Evolutionary conservation across 2,329 filamentous ascomycete genomes (phyloP).

Genomic region (Neofusicoccum sp.): DNA sequence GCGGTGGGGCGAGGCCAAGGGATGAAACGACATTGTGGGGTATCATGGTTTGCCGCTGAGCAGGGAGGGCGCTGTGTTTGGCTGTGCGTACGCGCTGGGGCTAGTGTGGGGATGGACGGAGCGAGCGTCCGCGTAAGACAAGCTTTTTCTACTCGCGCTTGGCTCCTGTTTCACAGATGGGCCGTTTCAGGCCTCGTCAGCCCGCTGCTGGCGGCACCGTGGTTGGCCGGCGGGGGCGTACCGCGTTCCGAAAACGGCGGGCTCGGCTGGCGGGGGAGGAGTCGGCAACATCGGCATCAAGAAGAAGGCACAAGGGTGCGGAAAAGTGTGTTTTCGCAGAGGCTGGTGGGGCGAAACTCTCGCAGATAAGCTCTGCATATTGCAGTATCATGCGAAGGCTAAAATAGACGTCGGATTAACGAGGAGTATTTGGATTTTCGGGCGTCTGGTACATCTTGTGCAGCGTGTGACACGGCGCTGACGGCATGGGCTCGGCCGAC

Average conservation of each 20-base stretch:
- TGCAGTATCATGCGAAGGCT: not conserved
- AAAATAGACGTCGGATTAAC: not conserved
- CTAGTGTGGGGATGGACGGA: not conserved
- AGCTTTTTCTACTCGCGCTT: not conserved
- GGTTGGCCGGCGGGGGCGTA: not conserved
- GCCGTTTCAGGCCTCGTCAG: not conserved
- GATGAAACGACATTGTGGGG: not conserved
- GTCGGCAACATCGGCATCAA: not conserved
- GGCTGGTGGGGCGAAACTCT: not conserved
- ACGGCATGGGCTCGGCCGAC: too few relatives aligned
- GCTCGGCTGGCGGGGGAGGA: not conserved
- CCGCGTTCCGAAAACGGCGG: slow-evolving; percentile 1
- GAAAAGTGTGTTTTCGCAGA: not conserved
- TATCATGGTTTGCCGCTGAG: not conserved
- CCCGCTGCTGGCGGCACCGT: not conserved
- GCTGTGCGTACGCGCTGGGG: not conserved
- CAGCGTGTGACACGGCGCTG: not conserved
- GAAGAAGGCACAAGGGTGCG: too few relatives aligned
- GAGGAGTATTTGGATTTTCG: too few relatives aligned
- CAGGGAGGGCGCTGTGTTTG: not conserved
- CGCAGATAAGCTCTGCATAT: not conserved
- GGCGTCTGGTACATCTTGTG: not conserved
- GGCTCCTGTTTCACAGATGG: slow-evolving; percentile 1
- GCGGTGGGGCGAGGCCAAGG: not conserved
- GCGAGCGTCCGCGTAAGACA: not conserved